These are phyloP conservation scores for Plantago lanceolata DNA, from an alignment of 305 asterid genomes.

Conservation along the genomic window DNA sequence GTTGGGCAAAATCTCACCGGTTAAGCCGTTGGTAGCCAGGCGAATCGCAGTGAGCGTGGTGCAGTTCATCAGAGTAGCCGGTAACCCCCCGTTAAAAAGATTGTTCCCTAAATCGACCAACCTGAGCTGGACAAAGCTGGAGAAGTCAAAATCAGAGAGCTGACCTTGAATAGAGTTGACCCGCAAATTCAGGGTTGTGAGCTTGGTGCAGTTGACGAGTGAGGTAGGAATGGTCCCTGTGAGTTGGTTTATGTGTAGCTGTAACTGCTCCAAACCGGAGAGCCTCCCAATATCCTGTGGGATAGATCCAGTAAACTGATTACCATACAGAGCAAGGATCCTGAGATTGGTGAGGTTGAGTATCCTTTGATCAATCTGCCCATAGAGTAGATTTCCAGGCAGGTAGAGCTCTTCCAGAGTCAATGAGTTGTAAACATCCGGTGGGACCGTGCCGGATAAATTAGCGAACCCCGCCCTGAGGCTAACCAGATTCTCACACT, in stretches of 20 bases:
- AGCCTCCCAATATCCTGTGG: constrained; percentile 72
- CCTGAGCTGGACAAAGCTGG: constrained; percentile 45
- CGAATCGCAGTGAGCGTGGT: constrained; percentile 67
- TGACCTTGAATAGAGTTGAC: constrained; percentile 70
- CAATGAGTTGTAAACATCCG: constrained; percentile 41
- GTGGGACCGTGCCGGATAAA: constrained; percentile 59
- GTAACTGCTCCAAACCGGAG: constrained; percentile 50
- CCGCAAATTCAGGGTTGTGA: constrained; percentile 55
- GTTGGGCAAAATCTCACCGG: constrained; percentile 58
- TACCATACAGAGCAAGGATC: constrained; percentile 58
- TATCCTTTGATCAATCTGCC: constrained; percentile 41
- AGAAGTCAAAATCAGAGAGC: constrained; percentile 66
- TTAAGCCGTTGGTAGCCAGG: constrained; percentile 57
- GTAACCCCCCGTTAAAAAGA: constrained; percentile 52
- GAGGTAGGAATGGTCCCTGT: constrained; percentile 71
- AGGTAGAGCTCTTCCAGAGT: constrained; percentile 55
- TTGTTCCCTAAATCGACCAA: constrained; percentile 80
- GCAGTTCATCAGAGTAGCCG: constrained; percentile 66
- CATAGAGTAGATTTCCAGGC: constrained; percentile 64
- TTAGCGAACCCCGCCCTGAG: constrained; percentile 67
- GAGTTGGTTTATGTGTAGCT: constrained; percentile 65
- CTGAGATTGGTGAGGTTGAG: constrained; percentile 49
- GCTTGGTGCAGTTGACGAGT: constrained; percentile 59
- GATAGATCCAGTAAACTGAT: constrained; percentile 52
- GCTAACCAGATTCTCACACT: constrained; percentile 42